Conservation (phyloP, 2,329 filamentous ascomycete species). For the Ceratocystis alfenasii region DNA sequence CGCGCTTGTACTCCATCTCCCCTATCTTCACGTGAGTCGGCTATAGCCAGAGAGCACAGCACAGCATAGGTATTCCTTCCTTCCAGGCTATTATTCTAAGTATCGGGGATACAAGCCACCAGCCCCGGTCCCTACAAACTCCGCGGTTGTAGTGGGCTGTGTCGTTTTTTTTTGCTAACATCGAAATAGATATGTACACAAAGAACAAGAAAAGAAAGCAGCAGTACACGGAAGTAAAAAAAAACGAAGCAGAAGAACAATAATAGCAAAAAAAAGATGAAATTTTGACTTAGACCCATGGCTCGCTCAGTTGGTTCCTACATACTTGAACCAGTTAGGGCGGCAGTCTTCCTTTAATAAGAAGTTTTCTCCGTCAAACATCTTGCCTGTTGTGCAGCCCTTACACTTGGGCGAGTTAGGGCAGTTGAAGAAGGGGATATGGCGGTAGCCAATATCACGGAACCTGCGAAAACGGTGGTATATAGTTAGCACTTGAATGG, state of each 20-base stretch:
- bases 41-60: too few species aligned
- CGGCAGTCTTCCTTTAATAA: slow-evolving; percentile 85
- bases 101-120: too few species aligned
- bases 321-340: slow-evolving; percentile 94
- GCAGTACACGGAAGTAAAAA: neutral
- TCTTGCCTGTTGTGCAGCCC: slow-evolving; percentile 72
- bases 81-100: too few species aligned
- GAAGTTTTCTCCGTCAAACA: slow-evolving; percentile 80
- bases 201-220: neutral
- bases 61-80: too few species aligned
- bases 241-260: neutral
- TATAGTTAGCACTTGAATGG: slow-evolving; percentile 19
- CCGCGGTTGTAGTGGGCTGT: neutral
- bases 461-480: slow-evolving; percentile 50
- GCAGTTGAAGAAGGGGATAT: slow-evolving; percentile 98
- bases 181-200: neutral
- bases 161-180: neutral
- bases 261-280: slow-evolving; percentile 4
- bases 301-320: slow-evolving; percentile 54
- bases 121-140: neutral
- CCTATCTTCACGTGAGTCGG: too few species aligned
- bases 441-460: slow-evolving; percentile 96
- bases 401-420: slow-evolving; percentile 91
- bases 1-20: too few species aligned
- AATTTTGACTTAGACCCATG: neutral